These are phyloP conservation scores for Trichoderma semiorbis DNA, from an alignment of 2,329 filamentous ascomycete species.

Conservation along the genomic window DNA sequence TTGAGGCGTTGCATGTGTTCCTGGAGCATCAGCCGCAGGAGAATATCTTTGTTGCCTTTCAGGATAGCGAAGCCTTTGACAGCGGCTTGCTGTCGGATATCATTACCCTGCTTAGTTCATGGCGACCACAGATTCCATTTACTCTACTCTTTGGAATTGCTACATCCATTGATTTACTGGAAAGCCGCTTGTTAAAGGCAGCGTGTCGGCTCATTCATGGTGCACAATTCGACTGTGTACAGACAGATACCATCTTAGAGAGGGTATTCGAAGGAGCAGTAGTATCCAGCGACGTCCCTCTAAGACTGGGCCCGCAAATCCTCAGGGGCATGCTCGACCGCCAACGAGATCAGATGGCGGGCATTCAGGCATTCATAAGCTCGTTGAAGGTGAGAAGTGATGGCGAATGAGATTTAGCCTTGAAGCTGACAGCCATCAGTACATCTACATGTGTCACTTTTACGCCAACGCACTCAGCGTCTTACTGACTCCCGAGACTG, in stretches of 20 bases:
- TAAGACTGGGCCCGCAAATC: slow-evolving; percentile 63
- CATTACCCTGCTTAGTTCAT: slow-evolving; percentile 62
- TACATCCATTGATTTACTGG: slow-evolving; percentile 76
- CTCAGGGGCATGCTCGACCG: slow-evolving; percentile 63
- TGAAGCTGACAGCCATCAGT: slow-evolving; percentile 43
- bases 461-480: slow-evolving; percentile 74
- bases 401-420: neutral
- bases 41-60: slow-evolving; percentile 68
- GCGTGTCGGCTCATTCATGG: slow-evolving; percentile 66
- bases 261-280: slow-evolving; percentile 66
- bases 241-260: slow-evolving; percentile 68
- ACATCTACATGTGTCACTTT: slow-evolving; percentile 83
- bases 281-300: slow-evolving; percentile 50
- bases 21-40: slow-evolving; percentile 50
- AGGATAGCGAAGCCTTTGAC: slow-evolving; percentile 82
- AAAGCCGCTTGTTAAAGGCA: slow-evolving; percentile 67
- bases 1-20: slow-evolving; percentile 65
- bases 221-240: slow-evolving; percentile 72
- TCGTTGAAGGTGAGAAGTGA: slow-evolving; percentile 57
- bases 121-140: slow-evolving; percentile 74
- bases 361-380: slow-evolving; percentile 67
- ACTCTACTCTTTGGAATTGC: slow-evolving; percentile 75
- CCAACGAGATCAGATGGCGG: slow-evolving; percentile 73
- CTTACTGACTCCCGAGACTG: slow-evolving; percentile 43
- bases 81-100: slow-evolving; percentile 67